Conservation (phyloP, 257 asterid genomes). For the Scutellaria minor region DNA sequence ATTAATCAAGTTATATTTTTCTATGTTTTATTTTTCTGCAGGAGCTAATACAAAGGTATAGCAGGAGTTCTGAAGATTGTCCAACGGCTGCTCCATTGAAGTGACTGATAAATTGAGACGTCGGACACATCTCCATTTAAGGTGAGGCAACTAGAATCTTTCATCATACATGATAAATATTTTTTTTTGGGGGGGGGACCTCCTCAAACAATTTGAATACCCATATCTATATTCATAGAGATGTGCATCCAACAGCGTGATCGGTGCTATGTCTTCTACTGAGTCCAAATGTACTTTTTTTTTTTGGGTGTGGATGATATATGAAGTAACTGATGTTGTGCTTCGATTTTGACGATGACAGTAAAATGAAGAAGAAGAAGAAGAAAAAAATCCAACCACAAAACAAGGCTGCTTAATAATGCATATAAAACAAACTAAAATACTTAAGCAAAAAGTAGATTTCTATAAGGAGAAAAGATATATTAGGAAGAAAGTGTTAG, state of each 20-base stretch:
- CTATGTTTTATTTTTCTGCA: background rate
- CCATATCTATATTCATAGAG: background rate
- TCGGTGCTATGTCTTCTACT: background rate
- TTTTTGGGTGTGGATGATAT: background rate
- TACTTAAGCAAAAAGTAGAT: background rate
- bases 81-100: background rate
- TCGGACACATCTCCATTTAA: slow-evolving; percentile 5
- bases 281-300: background rate
- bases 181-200: background rate
- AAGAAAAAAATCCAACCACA: background rate
- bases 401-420: background rate
- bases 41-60: slow-evolving; percentile 10
- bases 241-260: slow-evolving; percentile 7
- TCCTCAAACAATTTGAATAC: background rate
- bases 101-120: background rate
- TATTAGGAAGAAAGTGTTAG: background rate
- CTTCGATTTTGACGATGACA: background rate
- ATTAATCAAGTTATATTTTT: background rate
- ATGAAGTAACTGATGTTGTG: background rate
- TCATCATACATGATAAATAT: background rate
- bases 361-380: background rate
- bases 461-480: background rate
- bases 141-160: slow-evolving; percentile 13
- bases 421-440: slow-evolving; percentile 1
- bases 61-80: slow-evolving; percentile 9